Evolutionary conservation across 2,329 filamentous ascomycete species (phyloP).

Genomic region (Diaporthe humulicola): DNA sequence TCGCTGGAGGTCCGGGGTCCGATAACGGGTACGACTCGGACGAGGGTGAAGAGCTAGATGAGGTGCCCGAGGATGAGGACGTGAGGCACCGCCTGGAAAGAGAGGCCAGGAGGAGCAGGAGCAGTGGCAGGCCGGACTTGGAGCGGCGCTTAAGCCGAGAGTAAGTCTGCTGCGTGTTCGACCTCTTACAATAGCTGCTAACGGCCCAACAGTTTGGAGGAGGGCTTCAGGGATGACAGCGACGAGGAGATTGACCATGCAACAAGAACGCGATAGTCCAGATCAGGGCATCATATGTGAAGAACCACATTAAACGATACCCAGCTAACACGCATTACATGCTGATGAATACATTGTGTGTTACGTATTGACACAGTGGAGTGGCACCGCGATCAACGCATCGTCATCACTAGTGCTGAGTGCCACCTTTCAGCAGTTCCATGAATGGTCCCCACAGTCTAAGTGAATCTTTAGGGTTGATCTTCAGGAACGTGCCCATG

Average conservation of each 20-base stretch:
- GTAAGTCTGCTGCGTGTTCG: conserved; percentile 55
- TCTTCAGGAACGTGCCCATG: neutral
- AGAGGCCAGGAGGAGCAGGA: conserved; percentile 36
- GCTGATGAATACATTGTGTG: neutral
- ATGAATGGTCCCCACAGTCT: no score
- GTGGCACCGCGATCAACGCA: neutral
- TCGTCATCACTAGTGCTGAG: neutral
- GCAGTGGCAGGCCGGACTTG: conserved; percentile 55
- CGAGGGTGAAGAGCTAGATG: conserved; percentile 78
- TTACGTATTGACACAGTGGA: neutral
- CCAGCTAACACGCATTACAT: neutral
- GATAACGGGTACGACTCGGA: conserved; percentile 71
- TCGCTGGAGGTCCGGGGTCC: conserved; percentile 53
- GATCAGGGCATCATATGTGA: neutral
- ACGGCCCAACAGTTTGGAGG: conserved; percentile 67
- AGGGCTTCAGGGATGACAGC: conserved; percentile 81
- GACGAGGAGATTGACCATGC: conserved; percentile 63
- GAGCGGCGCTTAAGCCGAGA: conserved; percentile 80
- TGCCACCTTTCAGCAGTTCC: neutral
- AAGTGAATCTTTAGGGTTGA: neutral
- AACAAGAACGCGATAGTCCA: conserved; percentile 39
- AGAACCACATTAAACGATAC: neutral
- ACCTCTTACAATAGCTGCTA: conserved; percentile 15
- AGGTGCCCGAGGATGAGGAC: conserved; percentile 66
- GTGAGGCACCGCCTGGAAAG: conserved; percentile 53